Evolutionary conservation across 2,329 filamentous ascomycete species (phyloP).

Genomic region (Didymella segeticola): DNA sequence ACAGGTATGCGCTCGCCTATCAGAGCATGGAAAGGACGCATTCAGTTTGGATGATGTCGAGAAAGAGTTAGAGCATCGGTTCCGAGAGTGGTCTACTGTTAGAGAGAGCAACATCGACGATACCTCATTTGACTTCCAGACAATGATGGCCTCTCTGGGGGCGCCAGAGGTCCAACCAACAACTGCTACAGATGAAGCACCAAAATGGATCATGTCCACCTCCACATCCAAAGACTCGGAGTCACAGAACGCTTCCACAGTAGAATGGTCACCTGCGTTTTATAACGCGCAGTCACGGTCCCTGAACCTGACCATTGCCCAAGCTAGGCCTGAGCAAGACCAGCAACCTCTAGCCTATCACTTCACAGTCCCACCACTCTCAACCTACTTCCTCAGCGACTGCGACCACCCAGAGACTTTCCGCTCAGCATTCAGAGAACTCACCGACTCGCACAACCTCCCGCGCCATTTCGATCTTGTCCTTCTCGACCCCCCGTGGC

Average conservation of each 20-base stretch:
- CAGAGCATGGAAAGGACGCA: slow-evolving; percentile 17
- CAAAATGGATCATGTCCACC: slow-evolving; percentile 38
- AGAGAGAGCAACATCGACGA: slow-evolving; percentile 33
- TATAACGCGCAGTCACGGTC: slow-evolving; percentile 36
- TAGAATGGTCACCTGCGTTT: slow-evolving; percentile 35
- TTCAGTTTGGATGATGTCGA: slow-evolving; percentile 34
- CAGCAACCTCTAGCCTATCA: slow-evolving; percentile 24
- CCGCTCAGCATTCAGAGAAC: slow-evolving; percentile 44
- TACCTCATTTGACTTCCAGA: slow-evolving; percentile 38
- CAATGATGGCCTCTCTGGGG: slow-evolving; percentile 46
- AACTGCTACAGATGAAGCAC: slow-evolving; percentile 19
- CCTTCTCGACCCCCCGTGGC: slow-evolving; percentile 81
- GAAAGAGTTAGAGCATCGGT: slow-evolving; percentile 36
- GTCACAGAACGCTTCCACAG: slow-evolving; percentile 10
- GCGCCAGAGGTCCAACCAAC: slow-evolving; percentile 31
- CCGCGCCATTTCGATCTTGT: slow-evolving; percentile 68
- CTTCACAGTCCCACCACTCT: slow-evolving; percentile 57
- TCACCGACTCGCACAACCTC: slow-evolving; percentile 52
- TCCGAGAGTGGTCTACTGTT: slow-evolving; percentile 39
- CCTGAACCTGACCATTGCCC: slow-evolving; percentile 34
- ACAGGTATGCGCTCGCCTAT: slow-evolving; percentile 30
- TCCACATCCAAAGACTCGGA: slow-evolving; percentile 25
- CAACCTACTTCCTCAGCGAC: slow-evolving; percentile 60
- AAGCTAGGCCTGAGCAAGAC: slow-evolving; percentile 6
- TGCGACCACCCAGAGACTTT: slow-evolving; percentile 47